Percentiles rank a stretch among this genome's conserved stretches.
Conservation (phyloP, 2,329 filamentous ascomycete species). For the Hypomyces perniciosus region DNA sequence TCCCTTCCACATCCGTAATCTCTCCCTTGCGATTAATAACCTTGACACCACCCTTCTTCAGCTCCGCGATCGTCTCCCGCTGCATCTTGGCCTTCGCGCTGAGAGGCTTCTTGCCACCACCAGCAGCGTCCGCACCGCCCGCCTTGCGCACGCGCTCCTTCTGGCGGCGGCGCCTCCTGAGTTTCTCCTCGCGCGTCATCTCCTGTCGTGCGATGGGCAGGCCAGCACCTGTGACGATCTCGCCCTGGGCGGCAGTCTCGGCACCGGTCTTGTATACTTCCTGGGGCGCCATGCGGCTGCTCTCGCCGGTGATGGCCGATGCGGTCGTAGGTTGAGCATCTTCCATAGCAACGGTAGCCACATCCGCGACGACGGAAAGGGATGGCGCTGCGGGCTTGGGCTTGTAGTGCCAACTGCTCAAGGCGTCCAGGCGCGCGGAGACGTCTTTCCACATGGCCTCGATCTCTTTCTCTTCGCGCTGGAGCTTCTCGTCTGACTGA, state of each 20-base stretch:
- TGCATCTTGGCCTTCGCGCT: constrained; percentile 51
- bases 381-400: constrained; percentile 77
- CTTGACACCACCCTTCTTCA: constrained; percentile 83
- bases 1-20: constrained; percentile 76
- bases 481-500: constrained; percentile 73
- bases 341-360: constrained; percentile 90
- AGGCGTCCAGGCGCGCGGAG: constrained; percentile 72
- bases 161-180: constrained; percentile 66
- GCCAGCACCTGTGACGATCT: constrained; percentile 73
- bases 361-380: constrained; percentile 82
- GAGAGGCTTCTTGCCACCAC: constrained; percentile 38
- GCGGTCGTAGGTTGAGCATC: constrained; percentile 85
- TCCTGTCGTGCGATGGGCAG: constrained; percentile 75
- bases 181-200: constrained; percentile 81
- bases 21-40: constrained; percentile 88
- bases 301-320: constrained; percentile 60
- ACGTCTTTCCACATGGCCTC: constrained; percentile 77
- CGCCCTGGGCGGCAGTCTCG: constrained; percentile 57
- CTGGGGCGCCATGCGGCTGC: constrained; percentile 82
- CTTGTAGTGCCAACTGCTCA: constrained; percentile 93
- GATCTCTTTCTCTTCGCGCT: constrained; percentile 78
- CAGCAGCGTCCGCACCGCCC: constrained; percentile 35
- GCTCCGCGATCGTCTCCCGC: constrained; percentile 52
- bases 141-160: constrained; percentile 80
- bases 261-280: constrained; percentile 85